These are phyloP conservation scores for Neodidymelliopsis sp. DNA, from an alignment of 2,329 filamentous ascomycete genomes.

Conservation along the genomic window DNA sequence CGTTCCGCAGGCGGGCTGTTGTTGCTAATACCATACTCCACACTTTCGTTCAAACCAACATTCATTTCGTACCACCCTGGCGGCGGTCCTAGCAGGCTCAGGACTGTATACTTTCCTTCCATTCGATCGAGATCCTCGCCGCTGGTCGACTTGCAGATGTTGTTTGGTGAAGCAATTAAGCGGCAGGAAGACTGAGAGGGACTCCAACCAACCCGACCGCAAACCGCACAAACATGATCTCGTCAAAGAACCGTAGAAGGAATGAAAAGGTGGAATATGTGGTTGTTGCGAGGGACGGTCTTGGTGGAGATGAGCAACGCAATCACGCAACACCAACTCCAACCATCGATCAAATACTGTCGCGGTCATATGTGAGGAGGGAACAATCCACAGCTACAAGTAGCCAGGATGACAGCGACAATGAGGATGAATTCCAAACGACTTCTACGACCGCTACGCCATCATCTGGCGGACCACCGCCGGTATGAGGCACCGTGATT, in stretches of 20 bases:
- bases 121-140: constrained; percentile 12
- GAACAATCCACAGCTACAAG: constrained; percentile 18
- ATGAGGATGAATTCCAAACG: constrained; percentile 20
- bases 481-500: constrained; percentile 26
- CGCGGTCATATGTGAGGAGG: constrained; percentile 22
- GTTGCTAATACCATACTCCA: constrained; percentile 42
- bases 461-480: constrained; percentile 18
- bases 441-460: constrained; percentile 24
- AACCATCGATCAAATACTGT: constrained; percentile 26
- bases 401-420: constrained; percentile 13
- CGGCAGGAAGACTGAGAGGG: constrained; percentile 47
- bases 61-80: constrained; percentile 34
- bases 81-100: constrained; percentile 47
- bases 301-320: constrained; percentile 22
- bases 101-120: constrained; percentile 29
- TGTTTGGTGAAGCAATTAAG: constrained; percentile 38
- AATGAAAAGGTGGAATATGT: constrained; percentile 38
- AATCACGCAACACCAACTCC: constrained; percentile 26
- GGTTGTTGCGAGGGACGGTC: constrained; percentile 35
- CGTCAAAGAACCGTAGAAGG: constrained; percentile 30
- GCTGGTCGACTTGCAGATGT: constrained; percentile 45
- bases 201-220: constrained; percentile 30
- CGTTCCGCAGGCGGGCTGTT: constrained; percentile 49
- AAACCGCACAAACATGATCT: constrained; percentile 39
- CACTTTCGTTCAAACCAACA: constrained; percentile 38